Evolutionary conservation across 495 filamentous ascomycete species (phyloP), one percentile per base, ranked within the genome.

Genomic region (Lasiosphaeria hispida): DNA sequence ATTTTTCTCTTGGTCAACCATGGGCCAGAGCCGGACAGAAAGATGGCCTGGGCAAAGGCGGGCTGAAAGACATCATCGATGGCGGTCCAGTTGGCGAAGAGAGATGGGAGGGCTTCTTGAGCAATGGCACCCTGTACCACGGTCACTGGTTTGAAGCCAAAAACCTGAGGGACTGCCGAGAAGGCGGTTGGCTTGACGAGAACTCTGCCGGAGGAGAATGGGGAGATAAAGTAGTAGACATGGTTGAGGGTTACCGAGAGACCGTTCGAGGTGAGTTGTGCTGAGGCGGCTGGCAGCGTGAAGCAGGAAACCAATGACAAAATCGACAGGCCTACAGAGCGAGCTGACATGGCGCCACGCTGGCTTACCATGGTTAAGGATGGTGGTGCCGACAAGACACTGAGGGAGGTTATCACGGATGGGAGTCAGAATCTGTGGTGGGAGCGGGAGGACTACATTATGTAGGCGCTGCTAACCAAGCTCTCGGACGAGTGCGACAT

Each of bases 41-140:
- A 69, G 34, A 64, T 55, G 57, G 67, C 66, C 33, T 67, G 55
- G 10, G 75, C 49, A 23, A 80, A 80, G 1, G 53, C 69, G 4
- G 58, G 10, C 36, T 73, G 68, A 33, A 73, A 80, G 5, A 80
- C 77, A 65, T 80, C 77, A 59, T 80, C 77, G 1, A 55, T 57
- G 4, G 10, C 1, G 0, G 62, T 59, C 59, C 70, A 79, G 10
- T 63, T 65, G 1, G 61, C 30, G 6, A 78, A 43, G 7, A 70
- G 61, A 0, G 44, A 47, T 2, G 66, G 44, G 7, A 79, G 33
- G 10, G 65, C 52, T 0, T 49, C 33, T 10, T 54, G 30, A 1
- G 63, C 58, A 7, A 72, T 50, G 15, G 60, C 49, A 7, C 55
- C 68, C 6, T 66, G 62, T 23, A 75, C 65, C 13, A 81, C 63